Conservation (phyloP, 148 eudicot genomes). For the Oxyria digyna region DNA sequence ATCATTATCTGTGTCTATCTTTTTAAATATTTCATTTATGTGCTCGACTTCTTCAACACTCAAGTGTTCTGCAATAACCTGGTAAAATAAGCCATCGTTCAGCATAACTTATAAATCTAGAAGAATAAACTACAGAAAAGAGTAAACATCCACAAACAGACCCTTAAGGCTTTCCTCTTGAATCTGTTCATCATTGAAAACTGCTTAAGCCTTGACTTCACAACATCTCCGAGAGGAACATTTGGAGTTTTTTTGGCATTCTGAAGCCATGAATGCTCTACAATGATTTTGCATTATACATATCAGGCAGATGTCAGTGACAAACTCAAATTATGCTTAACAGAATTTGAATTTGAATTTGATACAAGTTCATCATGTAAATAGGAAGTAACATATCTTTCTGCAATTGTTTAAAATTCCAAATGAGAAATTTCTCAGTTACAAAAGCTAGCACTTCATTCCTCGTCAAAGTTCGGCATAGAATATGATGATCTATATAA, state of each 20-base stretch:
- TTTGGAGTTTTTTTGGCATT: constrained; percentile 92
- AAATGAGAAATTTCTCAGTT: background rate
- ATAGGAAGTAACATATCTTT: background rate
- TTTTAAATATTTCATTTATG: constrained; percentile 67
- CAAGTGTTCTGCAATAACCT: constrained; percentile 87
- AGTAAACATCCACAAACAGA: constrained; percentile 11
- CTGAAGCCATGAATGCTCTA: constrained; percentile 83
- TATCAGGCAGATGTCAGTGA: background rate
- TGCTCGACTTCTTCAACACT: constrained; percentile 76
- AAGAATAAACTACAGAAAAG: background rate
- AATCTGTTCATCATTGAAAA: constrained; percentile 91
- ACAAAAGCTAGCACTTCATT: background rate
- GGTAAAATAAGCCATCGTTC: constrained; percentile 13
- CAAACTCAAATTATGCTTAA: background rate
- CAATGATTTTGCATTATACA: background rate
- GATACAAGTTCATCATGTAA: background rate
- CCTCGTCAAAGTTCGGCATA: background rate
- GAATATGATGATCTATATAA: background rate
- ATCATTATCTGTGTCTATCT: constrained; percentile 77
- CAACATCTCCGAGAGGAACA: constrained; percentile 84
- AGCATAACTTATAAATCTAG: background rate
- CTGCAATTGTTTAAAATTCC: background rate
- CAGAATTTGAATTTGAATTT: background rate
- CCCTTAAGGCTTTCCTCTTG: constrained; percentile 90
- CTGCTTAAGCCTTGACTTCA: constrained; percentile 80